Evolutionary conservation across 176 grass and related monocot genomes (phyloP).

Genomic region (Musa schizocarpa): DNA sequence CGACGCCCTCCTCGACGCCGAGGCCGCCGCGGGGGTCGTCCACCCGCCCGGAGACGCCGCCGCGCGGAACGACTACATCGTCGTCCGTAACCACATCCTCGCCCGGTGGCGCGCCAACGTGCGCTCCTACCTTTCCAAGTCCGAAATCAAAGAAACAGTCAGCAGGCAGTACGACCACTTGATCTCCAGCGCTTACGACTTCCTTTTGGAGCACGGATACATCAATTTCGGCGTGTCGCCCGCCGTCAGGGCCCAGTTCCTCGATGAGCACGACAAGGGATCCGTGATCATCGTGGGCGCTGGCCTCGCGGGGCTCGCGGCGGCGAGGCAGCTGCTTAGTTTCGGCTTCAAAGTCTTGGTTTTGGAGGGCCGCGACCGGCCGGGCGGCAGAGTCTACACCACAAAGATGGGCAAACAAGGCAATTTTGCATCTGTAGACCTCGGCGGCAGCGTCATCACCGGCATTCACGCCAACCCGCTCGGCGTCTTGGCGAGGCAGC

Average conservation of each 20-base stretch:
- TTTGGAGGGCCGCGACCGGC: slow-evolving; percentile 62
- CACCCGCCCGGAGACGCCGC: slow-evolving; percentile 18
- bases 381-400: slow-evolving; percentile 80
- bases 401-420: slow-evolving; percentile 23
- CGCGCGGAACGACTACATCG: slow-evolving; percentile 74
- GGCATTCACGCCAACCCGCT: slow-evolving; percentile 93
- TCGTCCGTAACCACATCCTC: slow-evolving; percentile 90
- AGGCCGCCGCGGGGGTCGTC: slow-evolving; percentile 29
- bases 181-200: slow-evolving; percentile 54
- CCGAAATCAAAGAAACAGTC: slow-evolving; percentile 60
- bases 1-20: slow-evolving; percentile 47
- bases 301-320: slow-evolving; percentile 63
- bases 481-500: slow-evolving; percentile 78
- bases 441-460: slow-evolving; percentile 86
- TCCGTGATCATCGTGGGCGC: slow-evolving; percentile 68
- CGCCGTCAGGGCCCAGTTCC: slow-evolving; percentile 40
- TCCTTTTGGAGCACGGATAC: slow-evolving; percentile 66
- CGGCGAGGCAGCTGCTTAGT: slow-evolving; percentile 61
- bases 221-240: slow-evolving; percentile 88
- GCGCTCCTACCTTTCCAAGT: slow-evolving; percentile 38
- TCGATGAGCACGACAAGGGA: slow-evolving; percentile 12
- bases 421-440: slow-evolving; percentile 48
- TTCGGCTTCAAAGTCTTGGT: slow-evolving; percentile 74
- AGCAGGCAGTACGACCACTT: slow-evolving; percentile 60
- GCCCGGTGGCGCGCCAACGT: slow-evolving; percentile 82